These are phyloP conservation scores for Neocatenulostroma microsporum DNA, from an alignment of 2,329 filamentous ascomycete species.

Conservation along the genomic window DNA sequence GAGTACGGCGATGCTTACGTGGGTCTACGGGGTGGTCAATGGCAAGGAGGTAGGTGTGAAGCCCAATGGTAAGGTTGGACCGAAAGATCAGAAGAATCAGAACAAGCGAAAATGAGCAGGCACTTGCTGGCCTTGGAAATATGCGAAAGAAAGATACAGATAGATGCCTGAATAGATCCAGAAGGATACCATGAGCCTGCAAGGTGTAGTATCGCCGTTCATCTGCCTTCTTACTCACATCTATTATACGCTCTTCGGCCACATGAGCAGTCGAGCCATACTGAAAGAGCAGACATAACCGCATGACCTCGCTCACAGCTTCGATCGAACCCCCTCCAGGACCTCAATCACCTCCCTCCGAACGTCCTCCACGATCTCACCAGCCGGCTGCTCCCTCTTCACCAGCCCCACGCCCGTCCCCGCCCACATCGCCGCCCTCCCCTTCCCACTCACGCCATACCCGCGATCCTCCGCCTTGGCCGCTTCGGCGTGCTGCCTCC, in stretches of 20 bases:
- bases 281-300: too few species aligned
- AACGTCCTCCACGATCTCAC: slow-evolving; percentile 45
- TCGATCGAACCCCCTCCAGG: slow-evolving; percentile 17
- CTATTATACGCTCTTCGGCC: too few species aligned
- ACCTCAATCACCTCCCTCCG: slow-evolving; percentile 27
- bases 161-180: slow-evolving; percentile 8
- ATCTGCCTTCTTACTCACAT: too few species aligned
- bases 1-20: slow-evolving; percentile 62
- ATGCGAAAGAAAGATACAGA: slow-evolving; percentile 9
- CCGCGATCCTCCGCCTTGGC: slow-evolving; percentile 42
- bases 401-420: slow-evolving; percentile 55
- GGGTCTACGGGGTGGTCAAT: slow-evolving; percentile 60
- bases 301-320: too few species aligned
- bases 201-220: too few species aligned
- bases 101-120: neutral
- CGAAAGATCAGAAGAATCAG: slow-evolving; percentile 8
- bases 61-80: too few species aligned
- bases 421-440: slow-evolving; percentile 54
- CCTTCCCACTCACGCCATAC: slow-evolving; percentile 39
- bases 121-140: too few species aligned
- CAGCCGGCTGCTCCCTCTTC: slow-evolving; percentile 41
- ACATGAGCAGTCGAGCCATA: too few species aligned
- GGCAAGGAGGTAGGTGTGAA: slow-evolving; percentile 33
- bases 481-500: slow-evolving; percentile 39
- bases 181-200: too few species aligned